phyloP scores from a whole-genome alignment of 2,329 filamentous ascomycete species.

The Trichoderma lentiforme region DNA sequence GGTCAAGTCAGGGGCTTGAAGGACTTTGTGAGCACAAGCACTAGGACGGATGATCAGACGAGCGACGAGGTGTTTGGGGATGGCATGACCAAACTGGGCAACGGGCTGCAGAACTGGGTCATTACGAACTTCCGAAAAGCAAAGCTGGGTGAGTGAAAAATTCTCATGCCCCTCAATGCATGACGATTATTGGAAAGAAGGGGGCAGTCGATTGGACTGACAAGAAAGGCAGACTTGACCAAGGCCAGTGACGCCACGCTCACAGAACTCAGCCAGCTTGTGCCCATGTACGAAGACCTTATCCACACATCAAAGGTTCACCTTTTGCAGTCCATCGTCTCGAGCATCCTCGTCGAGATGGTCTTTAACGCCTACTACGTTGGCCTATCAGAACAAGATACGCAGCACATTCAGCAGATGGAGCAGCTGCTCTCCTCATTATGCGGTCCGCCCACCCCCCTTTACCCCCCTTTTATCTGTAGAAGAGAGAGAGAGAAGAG shows the following conservation, averaged over 20 bases:
- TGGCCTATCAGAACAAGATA: constrained; percentile 55
- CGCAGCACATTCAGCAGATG: constrained; percentile 46
- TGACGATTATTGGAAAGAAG: no score
- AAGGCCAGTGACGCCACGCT: constrained; percentile 40
- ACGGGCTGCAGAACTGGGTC: constrained; percentile 71
- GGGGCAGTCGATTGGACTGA: constrained; percentile 11
- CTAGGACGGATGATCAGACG: constrained; percentile 56
- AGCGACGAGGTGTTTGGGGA: constrained; percentile 67
- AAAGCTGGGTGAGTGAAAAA: constrained; percentile 46
- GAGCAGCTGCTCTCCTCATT: constrained; percentile 45
- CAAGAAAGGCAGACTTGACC: constrained; percentile 39
- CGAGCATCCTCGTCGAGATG: constrained; percentile 56
- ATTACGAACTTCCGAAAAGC: constrained; percentile 65
- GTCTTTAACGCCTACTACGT: constrained; percentile 63
- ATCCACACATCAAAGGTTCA: constrained; percentile 55
- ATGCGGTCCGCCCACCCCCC: constrained; percentile 31
- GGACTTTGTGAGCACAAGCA: constrained; percentile 67
- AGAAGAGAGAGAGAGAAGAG: not conserved
- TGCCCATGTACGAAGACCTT: constrained; percentile 57
- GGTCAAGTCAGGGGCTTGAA: constrained; percentile 65
- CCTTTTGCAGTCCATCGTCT: constrained; percentile 60
- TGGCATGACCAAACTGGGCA: constrained; percentile 58
- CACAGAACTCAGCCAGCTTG: constrained; percentile 44
- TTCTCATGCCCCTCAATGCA: not conserved
- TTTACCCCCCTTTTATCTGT: not conserved